Evolutionary conservation across 106 monocot genomes (phyloP), one percentile per base, ranked within the genome.

Genomic region (Allium fistulosum): DNA sequence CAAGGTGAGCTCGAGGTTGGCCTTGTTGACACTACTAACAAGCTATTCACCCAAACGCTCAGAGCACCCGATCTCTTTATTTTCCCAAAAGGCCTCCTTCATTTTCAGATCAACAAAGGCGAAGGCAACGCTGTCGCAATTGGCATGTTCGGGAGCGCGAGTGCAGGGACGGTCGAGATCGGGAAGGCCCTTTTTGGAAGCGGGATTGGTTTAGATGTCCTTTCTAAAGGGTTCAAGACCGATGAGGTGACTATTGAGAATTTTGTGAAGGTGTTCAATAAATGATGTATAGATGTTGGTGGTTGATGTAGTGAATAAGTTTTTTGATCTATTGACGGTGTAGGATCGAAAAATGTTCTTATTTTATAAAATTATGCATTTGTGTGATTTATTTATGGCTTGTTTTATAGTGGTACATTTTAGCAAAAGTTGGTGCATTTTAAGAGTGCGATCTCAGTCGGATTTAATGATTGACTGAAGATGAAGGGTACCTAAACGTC

Each of bases 41-140:
- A 50, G 60, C 49, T 60, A 9, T 71, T 60, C 22, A 12, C 49
- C 16, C 71, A 71, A 61, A 48, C 48, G 17, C 46, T 71, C 9
- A 2, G 18, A 18, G 7, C 11, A 8, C 18, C 46, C 0, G 71
- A 71, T 13, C 46, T 71, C 60, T 71, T 71, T 49, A 7, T 61
- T 0, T 71, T 71, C 18, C 71, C 71, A 17, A 71, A 71, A n/a
- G 71, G 71, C 45, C 17, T 71, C 11, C 60, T 71, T 8, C 71
- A 71, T 26, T 71, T 71, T 11, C 71, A 71, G 71, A 46, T 11
- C 16, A 71, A 71, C 22, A 18, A 22, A 16, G 49, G 49, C 7
- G n/a, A 22, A 4, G 0, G 7, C 17, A 9, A 9, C 10, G 71
- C 59, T 9, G 49, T 61, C 9, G 71, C 71, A 18, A 13, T 71